phyloP scores from a whole-genome alignment of 2,329 filamentous ascomycete genomes.

The Setomelanomma holmii region DNA sequence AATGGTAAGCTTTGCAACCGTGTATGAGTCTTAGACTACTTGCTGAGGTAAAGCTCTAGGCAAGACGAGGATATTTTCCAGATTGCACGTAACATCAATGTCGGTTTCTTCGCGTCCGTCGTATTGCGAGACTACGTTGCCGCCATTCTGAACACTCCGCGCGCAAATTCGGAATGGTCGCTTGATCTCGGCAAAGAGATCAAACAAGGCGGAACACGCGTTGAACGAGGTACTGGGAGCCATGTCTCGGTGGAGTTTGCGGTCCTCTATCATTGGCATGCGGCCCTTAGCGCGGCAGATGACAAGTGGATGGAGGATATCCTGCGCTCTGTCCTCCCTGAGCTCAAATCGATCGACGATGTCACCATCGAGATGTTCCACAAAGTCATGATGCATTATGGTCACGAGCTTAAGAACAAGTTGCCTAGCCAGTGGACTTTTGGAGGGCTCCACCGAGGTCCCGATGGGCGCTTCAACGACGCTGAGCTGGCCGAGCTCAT shows the following conservation, averaged over 20 bases:
- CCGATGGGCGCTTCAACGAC: constrained; percentile 74
- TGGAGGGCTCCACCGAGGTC: constrained; percentile 67
- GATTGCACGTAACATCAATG: constrained; percentile 67
- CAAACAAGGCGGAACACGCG: constrained; percentile 67
- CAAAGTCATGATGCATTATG: constrained; percentile 42
- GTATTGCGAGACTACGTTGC: constrained; percentile 80
- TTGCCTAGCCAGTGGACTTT: constrained; percentile 75
- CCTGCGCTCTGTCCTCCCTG: constrained; percentile 27
- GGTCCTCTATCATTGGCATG: constrained; percentile 86
- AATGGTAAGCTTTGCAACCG: constrained; percentile 44
- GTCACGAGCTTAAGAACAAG: constrained; percentile 64
- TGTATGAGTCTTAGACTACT: too few species aligned
- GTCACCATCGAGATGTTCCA: constrained; percentile 46
- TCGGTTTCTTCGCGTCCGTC: constrained; percentile 65
- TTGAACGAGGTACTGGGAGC: constrained; percentile 72
- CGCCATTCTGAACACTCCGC: constrained; percentile 76
- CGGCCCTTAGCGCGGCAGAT: constrained; percentile 74
- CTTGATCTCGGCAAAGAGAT: constrained; percentile 72
- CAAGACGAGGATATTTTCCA: constrained; percentile 44
- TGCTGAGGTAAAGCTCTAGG: constrained; percentile 9
- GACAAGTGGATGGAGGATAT: constrained; percentile 77
- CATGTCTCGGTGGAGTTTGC: constrained; percentile 88
- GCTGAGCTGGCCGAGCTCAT: constrained; percentile 77
- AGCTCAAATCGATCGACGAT: constrained; percentile 39
- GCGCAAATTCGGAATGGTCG: constrained; percentile 77